A percentile compares a stretch with the other conserved stretches of the same genome.
Evolutionary conservation across 257 asterid genomes (phyloP).

Genomic region (Solanum habrochaites): DNA sequence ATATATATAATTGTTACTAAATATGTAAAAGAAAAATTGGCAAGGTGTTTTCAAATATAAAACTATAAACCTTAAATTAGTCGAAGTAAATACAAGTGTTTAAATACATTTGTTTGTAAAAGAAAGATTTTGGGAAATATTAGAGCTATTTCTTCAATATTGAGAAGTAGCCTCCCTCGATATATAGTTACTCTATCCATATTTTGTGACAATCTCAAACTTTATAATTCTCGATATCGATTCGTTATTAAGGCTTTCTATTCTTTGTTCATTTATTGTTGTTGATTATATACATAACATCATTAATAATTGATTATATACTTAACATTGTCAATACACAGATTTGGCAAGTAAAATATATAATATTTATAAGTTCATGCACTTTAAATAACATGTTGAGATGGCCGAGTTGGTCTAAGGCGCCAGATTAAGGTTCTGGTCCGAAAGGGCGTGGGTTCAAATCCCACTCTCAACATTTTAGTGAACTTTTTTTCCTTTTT

Average conservation of each 20-base stretch:
- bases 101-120: not conserved
- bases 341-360: not conserved
- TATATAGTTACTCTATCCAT: not conserved
- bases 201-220: not conserved
- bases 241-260: not conserved
- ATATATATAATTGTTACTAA: not conserved
- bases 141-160: not conserved
- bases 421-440: conserved; percentile 99
- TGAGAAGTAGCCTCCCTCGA: not conserved
- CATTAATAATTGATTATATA: too few species aligned
- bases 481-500: too few species aligned
- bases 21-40: not conserved
- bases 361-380: not conserved
- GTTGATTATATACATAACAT: not conserved
- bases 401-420: conserved; percentile 99
- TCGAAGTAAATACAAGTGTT: not conserved
- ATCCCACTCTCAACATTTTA: conserved; percentile 76
- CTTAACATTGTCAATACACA: not conserved
- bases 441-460: conserved; percentile 99
- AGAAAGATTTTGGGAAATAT: not conserved
- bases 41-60: not conserved
- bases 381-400: conserved; percentile 17
- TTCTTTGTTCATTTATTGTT: not conserved
- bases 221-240: not conserved
- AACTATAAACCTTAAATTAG: not conserved